Conservation (phyloP, 2,329 filamentous ascomycete genomes). For the Calonectria crousiana region DNA sequence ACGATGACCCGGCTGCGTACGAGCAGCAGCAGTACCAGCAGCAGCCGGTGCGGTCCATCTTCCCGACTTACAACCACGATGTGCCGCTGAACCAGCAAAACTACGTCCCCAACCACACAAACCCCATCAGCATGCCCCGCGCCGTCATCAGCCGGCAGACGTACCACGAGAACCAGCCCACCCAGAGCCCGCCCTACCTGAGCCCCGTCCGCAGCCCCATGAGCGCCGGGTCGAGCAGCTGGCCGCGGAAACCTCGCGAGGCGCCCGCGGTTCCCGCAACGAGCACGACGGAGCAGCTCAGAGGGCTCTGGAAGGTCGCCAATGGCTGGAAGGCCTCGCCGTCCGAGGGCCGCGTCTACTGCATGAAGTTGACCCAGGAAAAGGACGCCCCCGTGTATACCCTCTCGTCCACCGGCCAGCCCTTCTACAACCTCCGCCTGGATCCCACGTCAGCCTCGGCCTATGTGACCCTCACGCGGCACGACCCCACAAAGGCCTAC, state of each 20-base stretch:
- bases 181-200: slow-evolving; percentile 31
- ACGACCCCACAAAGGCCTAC: slow-evolving; percentile 71
- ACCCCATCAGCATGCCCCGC: slow-evolving; percentile 72
- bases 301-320: slow-evolving; percentile 75
- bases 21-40: slow-evolving; percentile 37
- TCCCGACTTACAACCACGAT: slow-evolving; percentile 79
- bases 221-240: slow-evolving; percentile 33
- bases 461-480: slow-evolving; percentile 68
- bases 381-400: slow-evolving; percentile 75
- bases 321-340: slow-evolving; percentile 76
- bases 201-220: slow-evolving; percentile 40
- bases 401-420: slow-evolving; percentile 70
- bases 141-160: slow-evolving; percentile 75
- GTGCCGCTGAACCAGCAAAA: slow-evolving; percentile 75
- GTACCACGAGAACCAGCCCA: slow-evolving; percentile 55
- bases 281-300: slow-evolving; percentile 71
- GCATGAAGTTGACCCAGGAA: slow-evolving; percentile 67
- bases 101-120: slow-evolving; percentile 77
- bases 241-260: slow-evolving; percentile 52
- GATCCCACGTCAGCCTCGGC: slow-evolving; percentile 74
- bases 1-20: slow-evolving; percentile 47
- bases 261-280: slow-evolving; percentile 61
- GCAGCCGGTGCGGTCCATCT: slow-evolving; percentile 74
- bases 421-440: slow-evolving; percentile 75
- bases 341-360: slow-evolving; percentile 70